Evolutionary conservation across 2,329 filamentous ascomycete genomes (phyloP).

Genomic region (Daldinia eschscholtzii): DNA sequence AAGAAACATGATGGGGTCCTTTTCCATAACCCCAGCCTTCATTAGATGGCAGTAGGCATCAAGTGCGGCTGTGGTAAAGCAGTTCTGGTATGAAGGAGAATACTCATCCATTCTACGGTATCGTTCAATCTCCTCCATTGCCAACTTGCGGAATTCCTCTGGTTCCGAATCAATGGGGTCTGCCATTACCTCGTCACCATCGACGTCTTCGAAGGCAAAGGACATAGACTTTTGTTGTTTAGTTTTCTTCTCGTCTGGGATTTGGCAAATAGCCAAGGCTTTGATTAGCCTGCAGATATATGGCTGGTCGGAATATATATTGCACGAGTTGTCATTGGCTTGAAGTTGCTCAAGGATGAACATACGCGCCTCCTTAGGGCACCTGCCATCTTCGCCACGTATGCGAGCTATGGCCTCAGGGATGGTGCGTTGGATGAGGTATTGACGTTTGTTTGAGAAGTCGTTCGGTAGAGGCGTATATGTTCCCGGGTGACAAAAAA

Average conservation of each 20-base stretch:
- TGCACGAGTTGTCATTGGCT: conserved; percentile 95
- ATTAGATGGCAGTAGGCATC: conserved; percentile 73
- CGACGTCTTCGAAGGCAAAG: conserved; percentile 58
- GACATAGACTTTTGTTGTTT: conserved; percentile 59
- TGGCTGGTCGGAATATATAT: conserved; percentile 87
- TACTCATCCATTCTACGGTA: conserved; percentile 77
- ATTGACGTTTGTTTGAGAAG: conserved; percentile 87
- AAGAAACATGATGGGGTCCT: conserved; percentile 67
- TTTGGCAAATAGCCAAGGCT: conserved; percentile 69
- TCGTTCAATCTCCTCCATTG: conserved; percentile 73
- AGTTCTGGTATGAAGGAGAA: conserved; percentile 75
- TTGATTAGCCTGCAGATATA: conserved; percentile 86
- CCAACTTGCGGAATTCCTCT: conserved; percentile 64
- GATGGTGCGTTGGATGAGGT: conserved; percentile 86
- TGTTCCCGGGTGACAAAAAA: conserved; percentile 86
- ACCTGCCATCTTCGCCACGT: conserved; percentile 79
- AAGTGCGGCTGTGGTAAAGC: conserved; percentile 72
- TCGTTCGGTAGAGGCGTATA: conserved; percentile 89
- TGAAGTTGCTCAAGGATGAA: conserved; percentile 91
- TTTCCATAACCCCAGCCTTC: conserved; percentile 72
- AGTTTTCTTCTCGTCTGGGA: conserved; percentile 59
- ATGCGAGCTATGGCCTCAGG: conserved; percentile 83
- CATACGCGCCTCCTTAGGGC: conserved; percentile 81
- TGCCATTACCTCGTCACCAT: conserved; percentile 58
- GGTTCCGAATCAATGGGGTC: conserved; percentile 58